Percentiles rank a stretch among this genome's conserved stretches.
Evolutionary conservation across 202 grass and related monocot genomes (phyloP).

Genomic region (Brachypodium distachyon): DNA sequence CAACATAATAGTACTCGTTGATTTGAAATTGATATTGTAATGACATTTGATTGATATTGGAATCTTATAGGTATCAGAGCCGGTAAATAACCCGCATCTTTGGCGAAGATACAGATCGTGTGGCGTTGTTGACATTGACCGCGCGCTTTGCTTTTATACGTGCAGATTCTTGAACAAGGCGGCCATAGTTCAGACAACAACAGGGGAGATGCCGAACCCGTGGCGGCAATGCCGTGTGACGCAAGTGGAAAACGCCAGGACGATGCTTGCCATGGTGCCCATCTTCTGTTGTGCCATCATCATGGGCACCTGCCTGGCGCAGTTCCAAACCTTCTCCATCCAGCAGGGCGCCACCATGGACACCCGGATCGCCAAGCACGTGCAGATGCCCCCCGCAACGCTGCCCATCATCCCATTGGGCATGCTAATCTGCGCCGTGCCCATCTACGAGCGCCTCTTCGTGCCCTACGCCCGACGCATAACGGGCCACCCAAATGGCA

Average conservation of each 20-base stretch:
- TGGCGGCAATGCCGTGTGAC: constrained; percentile 52
- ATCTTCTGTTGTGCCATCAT: constrained; percentile 64
- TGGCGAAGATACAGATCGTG: too few species aligned
- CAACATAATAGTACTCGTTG: too few species aligned
- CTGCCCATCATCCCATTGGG: constrained; percentile 47
- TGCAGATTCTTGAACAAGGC: constrained; percentile 64
- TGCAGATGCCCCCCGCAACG: constrained; percentile 30
- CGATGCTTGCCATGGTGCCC: constrained; percentile 55
- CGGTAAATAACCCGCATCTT: too few species aligned
- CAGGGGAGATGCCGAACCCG: neutral
- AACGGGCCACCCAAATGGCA: constrained; percentile 43
- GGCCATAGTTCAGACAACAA: constrained; percentile 17
- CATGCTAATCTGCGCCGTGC: constrained; percentile 52
- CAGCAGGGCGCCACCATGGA: constrained; percentile 51
- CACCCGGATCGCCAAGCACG: neutral
- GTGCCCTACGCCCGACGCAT: constrained; percentile 50
- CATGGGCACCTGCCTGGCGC: constrained; percentile 59
- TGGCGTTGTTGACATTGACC: neutral
- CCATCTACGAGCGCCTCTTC: constrained; percentile 58
- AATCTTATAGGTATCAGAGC: too few species aligned
- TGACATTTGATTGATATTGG: too few species aligned
- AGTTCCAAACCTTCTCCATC: constrained; percentile 76
- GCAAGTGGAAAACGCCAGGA: constrained; percentile 65
- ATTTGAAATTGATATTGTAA: too few species aligned
- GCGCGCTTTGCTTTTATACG: too few species aligned